Evolutionary conservation across 306 rosid species (phyloP).

Genomic region (Rubus idaeus): DNA sequence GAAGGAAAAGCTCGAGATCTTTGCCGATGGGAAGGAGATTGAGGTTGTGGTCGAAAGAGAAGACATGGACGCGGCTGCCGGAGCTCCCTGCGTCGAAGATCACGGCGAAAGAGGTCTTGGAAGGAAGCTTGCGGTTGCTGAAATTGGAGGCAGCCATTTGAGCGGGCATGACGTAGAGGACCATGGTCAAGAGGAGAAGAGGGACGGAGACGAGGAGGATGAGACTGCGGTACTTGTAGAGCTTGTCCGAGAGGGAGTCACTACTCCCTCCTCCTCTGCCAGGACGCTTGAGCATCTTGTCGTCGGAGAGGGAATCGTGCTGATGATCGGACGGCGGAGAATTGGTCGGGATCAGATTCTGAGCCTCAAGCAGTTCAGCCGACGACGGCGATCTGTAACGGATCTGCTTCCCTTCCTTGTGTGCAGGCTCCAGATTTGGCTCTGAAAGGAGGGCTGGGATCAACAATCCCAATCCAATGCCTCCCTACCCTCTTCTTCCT

Average conservation of each 20-base stretch:
- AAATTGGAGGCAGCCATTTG: slow-evolving; percentile 36
- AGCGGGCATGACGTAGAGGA: slow-evolving; percentile 68
- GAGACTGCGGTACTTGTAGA: slow-evolving; percentile 68
- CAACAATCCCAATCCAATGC: slow-evolving; percentile 10
- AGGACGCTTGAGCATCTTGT: slow-evolving; percentile 87
- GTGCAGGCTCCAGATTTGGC: slow-evolving; percentile 68
- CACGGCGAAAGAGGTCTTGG: slow-evolving; percentile 59
- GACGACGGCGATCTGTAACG: slow-evolving; percentile 95
- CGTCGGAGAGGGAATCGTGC: slow-evolving; percentile 25
- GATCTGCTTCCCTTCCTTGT: slow-evolving; percentile 69
- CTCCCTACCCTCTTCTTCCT: no score
- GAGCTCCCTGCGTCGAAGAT: slow-evolving; percentile 98
- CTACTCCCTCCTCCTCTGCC: slow-evolving; percentile 24
- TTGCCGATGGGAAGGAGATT: slow-evolving; percentile 89
- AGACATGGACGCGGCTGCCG: slow-evolving; percentile 98
- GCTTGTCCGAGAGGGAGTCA: slow-evolving; percentile 74
- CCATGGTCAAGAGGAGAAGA: slow-evolving; percentile 58
- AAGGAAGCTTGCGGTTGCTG: slow-evolving; percentile 57
- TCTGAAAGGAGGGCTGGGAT: slow-evolving; percentile 10
- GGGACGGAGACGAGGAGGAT: slow-evolving; percentile 67
- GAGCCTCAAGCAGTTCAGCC: slow-evolving; percentile 74
- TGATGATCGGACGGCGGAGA: slow-evolving; percentile 70
- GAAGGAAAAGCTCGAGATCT: slow-evolving; percentile 81
- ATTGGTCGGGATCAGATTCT: slow-evolving; percentile 16
- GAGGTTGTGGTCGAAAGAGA: slow-evolving; percentile 61